Percentiles rank a stretch among this genome's conserved stretches.
Evolutionary conservation across 768 basidiomycete species (phyloP).

Genomic region (Lactifluus subvellereus): DNA sequence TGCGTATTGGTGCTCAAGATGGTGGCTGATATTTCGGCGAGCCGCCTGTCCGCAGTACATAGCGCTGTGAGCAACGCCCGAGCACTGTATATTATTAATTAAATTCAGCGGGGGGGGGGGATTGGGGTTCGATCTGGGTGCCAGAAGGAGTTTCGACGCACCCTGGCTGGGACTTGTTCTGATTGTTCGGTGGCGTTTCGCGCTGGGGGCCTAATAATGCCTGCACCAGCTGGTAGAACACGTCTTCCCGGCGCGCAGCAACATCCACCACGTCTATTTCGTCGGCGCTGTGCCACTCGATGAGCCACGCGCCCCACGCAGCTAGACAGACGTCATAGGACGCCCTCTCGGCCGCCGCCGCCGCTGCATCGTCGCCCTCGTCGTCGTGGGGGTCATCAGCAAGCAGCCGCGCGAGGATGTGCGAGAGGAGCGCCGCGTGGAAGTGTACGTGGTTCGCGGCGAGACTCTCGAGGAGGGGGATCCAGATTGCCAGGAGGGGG

Average conservation of each 20-base stretch:
- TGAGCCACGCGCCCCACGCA: slow-evolving; percentile 64
- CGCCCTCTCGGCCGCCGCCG: slow-evolving; percentile 28
- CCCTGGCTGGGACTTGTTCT: slow-evolving; percentile 30
- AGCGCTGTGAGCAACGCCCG: slow-evolving; percentile 39
- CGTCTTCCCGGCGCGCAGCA: slow-evolving; percentile 40
- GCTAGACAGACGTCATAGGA: slow-evolving; percentile 57
- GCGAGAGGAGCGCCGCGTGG: slow-evolving; percentile 41
- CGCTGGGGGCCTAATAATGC: slow-evolving; percentile 38
- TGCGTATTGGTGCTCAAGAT: not conserved
- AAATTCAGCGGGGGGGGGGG: not conserved
- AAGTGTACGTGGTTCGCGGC: slow-evolving; percentile 52
- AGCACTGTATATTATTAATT: slow-evolving; percentile 23
- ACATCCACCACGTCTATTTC: slow-evolving; percentile 33
- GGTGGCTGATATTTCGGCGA: slow-evolving; percentile 23
- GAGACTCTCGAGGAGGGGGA: slow-evolving; percentile 55
- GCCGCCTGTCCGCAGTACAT: slow-evolving; percentile 34
- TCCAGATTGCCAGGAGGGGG: slow-evolving; percentile 57
- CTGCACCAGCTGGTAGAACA: slow-evolving; percentile 42
- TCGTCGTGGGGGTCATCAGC: slow-evolving; percentile 20
- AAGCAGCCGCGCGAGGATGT: slow-evolving; percentile 38
- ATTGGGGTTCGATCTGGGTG: too few species aligned
- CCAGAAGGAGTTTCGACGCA: slow-evolving; percentile 26
- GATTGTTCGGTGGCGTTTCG: slow-evolving; percentile 13
- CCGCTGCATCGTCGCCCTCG: slow-evolving; percentile 3
- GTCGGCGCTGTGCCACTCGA: slow-evolving; percentile 36